Evolutionary conservation across 768 basidiomycete species (phyloP).

Genomic region (Suillus ampliporus): DNA sequence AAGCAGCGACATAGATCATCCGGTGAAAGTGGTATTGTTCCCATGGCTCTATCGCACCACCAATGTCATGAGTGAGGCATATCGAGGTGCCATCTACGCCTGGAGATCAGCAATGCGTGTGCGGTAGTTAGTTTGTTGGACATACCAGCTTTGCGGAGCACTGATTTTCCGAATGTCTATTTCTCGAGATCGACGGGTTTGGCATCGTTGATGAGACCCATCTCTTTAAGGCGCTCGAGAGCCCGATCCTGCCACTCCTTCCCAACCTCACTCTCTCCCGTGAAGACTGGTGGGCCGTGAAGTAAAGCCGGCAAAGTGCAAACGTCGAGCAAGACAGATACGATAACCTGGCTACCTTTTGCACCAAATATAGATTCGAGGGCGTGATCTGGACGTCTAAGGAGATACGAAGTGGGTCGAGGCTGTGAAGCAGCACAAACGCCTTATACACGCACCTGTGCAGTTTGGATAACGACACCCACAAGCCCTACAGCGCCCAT

Average conservation of each 20-base stretch:
- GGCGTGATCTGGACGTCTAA: no score
- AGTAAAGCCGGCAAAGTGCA: no score
- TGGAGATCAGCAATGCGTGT: background rate
- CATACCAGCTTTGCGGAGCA: constrained; percentile 84
- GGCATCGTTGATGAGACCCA: constrained; percentile 81
- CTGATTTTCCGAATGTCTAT: constrained; percentile 91
- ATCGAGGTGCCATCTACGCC: constrained; percentile 86
- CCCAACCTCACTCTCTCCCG: constrained; percentile 85
- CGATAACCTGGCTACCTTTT: no score
- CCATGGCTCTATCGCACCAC: constrained; percentile 89
- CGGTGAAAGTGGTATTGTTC: constrained; percentile 90
- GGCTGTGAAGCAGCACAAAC: no score
- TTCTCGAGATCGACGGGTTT: constrained; percentile 87
- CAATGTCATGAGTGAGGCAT: constrained; percentile 95
- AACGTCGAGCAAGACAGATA: no score
- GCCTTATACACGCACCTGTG: no score
- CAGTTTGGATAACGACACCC: no score
- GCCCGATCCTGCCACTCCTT: constrained; percentile 77
- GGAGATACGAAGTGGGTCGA: no score
- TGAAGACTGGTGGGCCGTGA: constrained; percentile 66
- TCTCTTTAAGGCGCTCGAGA: constrained; percentile 66
- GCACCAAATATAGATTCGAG: no score
- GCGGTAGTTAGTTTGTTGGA: background rate
- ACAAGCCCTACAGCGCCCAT: no score
- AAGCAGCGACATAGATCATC: constrained; percentile 93